phyloP scores from a whole-genome alignment of 306 rosid genomes.

The Malus domestica region DNA sequence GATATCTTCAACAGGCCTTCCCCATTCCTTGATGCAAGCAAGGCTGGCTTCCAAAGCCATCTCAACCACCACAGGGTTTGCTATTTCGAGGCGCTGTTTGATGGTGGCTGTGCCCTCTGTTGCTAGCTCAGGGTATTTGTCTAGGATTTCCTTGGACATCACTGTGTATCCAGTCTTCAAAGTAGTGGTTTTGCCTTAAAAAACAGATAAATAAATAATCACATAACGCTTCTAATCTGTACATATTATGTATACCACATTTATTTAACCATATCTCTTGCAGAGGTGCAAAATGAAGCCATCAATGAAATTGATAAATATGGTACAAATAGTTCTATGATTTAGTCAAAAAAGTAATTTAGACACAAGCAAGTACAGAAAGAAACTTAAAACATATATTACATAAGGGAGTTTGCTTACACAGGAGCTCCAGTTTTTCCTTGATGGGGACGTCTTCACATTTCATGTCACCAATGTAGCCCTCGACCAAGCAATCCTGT shows the following conservation, averaged over 20 bases:
- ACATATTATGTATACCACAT: background rate
- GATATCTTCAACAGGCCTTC: constrained; percentile 63
- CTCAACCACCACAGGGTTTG: constrained; percentile 82
- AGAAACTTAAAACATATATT: background rate
- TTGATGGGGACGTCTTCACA: constrained; percentile 60
- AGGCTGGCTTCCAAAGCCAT: constrained; percentile 75
- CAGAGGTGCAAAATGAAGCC: background rate
- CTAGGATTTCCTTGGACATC: constrained; percentile 94
- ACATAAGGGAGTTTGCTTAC: constrained; percentile 40
- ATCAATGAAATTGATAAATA: background rate
- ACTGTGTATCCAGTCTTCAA: constrained; percentile 96
- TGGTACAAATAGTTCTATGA: background rate
- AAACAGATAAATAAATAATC: background rate
- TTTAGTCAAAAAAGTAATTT: background rate
- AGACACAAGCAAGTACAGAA: background rate
- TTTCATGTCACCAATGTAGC: constrained; percentile 82
- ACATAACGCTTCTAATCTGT: background rate
- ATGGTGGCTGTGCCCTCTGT: constrained; percentile 86
- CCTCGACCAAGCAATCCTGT: constrained; percentile 92
- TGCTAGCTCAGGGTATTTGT: constrained; percentile 72
- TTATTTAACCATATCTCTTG: background rate
- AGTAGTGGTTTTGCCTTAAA: constrained; percentile 82
- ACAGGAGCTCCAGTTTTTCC: constrained; percentile 82
- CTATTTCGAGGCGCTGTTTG: constrained; percentile 72
- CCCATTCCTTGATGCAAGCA: constrained; percentile 88